Conservation (phyloP, 2,329 filamentous ascomycete genomes). For the Raffaelea albimanens region DNA sequence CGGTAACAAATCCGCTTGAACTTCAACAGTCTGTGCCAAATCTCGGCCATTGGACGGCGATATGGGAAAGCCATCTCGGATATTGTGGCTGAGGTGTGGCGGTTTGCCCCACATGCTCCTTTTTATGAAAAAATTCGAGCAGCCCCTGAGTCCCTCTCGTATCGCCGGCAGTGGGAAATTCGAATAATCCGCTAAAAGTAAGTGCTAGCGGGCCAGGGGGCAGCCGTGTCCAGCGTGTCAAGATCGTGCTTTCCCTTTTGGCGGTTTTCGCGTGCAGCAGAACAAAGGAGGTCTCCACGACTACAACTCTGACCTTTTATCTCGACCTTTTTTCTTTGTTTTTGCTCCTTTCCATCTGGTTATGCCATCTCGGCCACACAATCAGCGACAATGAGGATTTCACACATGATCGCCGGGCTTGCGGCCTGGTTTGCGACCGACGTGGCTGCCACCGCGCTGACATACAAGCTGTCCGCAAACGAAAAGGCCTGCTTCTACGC, state of each 20-base stretch:
- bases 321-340: background rate
- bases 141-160: slow-evolving; percentile 3
- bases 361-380: background rate
- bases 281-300: no score
- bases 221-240: slow-evolving; percentile 10
- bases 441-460: slow-evolving; percentile 80
- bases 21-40: no score
- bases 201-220: background rate
- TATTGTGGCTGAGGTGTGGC: no score
- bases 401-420: slow-evolving; percentile 53
- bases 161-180: slow-evolving; percentile 6
- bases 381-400: slow-evolving; percentile 51
- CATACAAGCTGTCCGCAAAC: slow-evolving; percentile 81
- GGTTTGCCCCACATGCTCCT: background rate
- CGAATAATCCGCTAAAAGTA: slow-evolving; percentile 9
- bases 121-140: background rate
- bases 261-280: slow-evolving; percentile 5
- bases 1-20: no score
- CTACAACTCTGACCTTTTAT: no score
- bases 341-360: background rate
- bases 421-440: slow-evolving; percentile 62
- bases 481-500: slow-evolving; percentile 96
- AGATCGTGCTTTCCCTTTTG: slow-evolving; percentile 4
- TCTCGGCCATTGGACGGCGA: no score
- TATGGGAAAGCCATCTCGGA: no score